Evolutionary conservation across 257 asterid species (phyloP).

Genomic region (Gynochthodes officinalis): DNA sequence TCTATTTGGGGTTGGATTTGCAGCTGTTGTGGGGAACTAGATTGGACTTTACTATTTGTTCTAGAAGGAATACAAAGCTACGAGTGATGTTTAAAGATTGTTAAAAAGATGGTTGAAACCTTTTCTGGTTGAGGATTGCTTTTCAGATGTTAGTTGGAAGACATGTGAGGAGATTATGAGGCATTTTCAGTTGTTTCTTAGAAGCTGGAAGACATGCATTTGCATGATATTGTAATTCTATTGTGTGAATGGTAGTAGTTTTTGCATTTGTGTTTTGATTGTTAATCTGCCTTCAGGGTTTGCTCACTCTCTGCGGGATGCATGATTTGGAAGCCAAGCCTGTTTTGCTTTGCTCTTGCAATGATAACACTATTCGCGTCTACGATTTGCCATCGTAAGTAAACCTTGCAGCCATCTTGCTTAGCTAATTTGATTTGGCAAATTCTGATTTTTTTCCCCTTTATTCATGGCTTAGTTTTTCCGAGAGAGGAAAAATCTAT

Average conservation of each 20-base stretch:
- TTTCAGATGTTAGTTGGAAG: neutral
- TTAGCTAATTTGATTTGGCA: constrained; percentile 5
- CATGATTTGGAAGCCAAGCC: constrained; percentile 93
- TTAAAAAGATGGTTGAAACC: neutral
- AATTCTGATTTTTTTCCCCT: constrained; percentile 10
- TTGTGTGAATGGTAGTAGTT: neutral
- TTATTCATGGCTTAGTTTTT: constrained; percentile 41
- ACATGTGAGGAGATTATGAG: neutral
- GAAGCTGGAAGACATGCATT: neutral
- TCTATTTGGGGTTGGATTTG: neutral
- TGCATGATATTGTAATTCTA: neutral
- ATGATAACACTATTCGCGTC: constrained; percentile 64
- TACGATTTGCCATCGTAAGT: constrained; percentile 97
- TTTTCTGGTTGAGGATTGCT: neutral
- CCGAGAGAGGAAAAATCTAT: constrained; percentile 80
- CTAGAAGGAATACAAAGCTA: neutral
- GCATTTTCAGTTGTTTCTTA: neutral
- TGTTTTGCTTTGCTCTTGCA: constrained; percentile 78
- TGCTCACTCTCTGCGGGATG: constrained; percentile 88
- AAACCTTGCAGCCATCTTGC: constrained; percentile 6
- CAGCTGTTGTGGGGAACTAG: neutral
- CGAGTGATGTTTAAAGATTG: neutral
- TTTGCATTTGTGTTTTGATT: constrained; percentile 7
- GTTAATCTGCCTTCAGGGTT: constrained; percentile 51
- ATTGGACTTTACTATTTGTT: neutral